Evolutionary conservation across 768 basidiomycete species (phyloP), one percentile per base, ranked within the genome.

Genomic region (Termitomyces sp.): DNA sequence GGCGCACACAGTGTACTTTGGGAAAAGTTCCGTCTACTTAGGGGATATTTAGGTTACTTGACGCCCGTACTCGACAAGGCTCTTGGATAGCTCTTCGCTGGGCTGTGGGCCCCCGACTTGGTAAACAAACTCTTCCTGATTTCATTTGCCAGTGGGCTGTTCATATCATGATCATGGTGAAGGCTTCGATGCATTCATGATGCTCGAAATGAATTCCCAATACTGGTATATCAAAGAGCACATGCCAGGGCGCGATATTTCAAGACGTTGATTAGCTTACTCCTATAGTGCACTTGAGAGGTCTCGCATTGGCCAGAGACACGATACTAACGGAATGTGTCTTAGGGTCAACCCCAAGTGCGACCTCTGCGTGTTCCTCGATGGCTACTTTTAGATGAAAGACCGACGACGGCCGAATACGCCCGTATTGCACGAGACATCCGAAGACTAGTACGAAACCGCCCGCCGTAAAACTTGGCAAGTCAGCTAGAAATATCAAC

Each of bases 151-250:
- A 25, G 25, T 25, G 4, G 4, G 10, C 15, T 17, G 15, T 32
- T 3, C 48, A 32, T 32, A 49, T 49, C 48, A 20, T 32, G 9
- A 32, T 43, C 31, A 14, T 45, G 11, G 2, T 5, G n/a, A n/a
- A 5, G 40, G 55, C 55, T 56, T 56, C 55, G 40, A 56, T 43
- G 1, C 32, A 56, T 40, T 43, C 31, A 56, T 43, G 31, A 2
- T n/a, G 29, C 55, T n/a, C 34, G 42, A 56, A 56, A 56, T 43
- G 55, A 45, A 56, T 45, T 45, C 14, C 55, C 54, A 15, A 42
- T 42, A 10, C 5, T 42, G 17, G 31, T 32, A 20, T 32, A 32
- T 11, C 9, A 55, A n/a, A n/a, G 42, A 17, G 20, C 40, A 20
- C 42, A 56, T 14, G 40, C 42, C 42, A 20, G 42, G 20, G 20